Base-by-base conservation (phyloP, 352 stramenopile genomes). In the Phytophthora macrochlamydospora region DNA sequence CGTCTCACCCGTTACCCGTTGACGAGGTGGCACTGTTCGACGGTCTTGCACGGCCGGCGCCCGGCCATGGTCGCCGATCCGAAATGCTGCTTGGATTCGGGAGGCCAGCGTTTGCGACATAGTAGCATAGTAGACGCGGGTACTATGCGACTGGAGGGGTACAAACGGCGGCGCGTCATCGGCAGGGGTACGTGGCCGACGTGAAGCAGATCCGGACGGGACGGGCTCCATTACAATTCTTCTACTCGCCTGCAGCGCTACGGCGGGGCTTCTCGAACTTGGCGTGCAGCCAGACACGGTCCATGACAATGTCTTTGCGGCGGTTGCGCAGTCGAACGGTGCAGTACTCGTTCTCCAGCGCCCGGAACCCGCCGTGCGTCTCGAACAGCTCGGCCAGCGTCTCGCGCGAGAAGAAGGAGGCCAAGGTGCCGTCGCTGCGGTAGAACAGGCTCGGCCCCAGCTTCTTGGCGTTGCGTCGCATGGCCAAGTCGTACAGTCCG, bases 401-500 rank as follows among this genome's bases (percentile, higher is more conserved):
- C 51, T 92, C 80, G 7, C 69, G 73, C 40, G 82, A 94, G 70
- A 94, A 94, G 51, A 92, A 93, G 65, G 74, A 91, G 6, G 84
- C 86, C 35, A 94, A 76, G 32, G 83, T 94, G 51, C 83, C 83
- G 67, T 94, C 86, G 49, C 79, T 89, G 49, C 86, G 86, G 60
- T 90, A 92, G 59, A 83, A 94, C 14, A 94, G 73, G 62, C 67
- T 81, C 11, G 64, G 64, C 0, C 55, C 66, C 18, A 93, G 52
- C 42, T 79, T 81, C 69, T 94, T 92, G 55, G 81, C 75, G 53
- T 87, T 95, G 50, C 87, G 85, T 13, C 87, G 73, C 88, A 97
- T 95, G 30, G 89, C 87, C 9, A 97, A 73, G 56, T 97, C 89
- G 68, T 93, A 97, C 14, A 94, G 74, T 9, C 85, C 89, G 44